A percentile compares a stretch with the other conserved stretches of the same genome.
Evolutionary conservation across 805 yeast species (phyloP).

Genomic region (Candida ortonii): DNA sequence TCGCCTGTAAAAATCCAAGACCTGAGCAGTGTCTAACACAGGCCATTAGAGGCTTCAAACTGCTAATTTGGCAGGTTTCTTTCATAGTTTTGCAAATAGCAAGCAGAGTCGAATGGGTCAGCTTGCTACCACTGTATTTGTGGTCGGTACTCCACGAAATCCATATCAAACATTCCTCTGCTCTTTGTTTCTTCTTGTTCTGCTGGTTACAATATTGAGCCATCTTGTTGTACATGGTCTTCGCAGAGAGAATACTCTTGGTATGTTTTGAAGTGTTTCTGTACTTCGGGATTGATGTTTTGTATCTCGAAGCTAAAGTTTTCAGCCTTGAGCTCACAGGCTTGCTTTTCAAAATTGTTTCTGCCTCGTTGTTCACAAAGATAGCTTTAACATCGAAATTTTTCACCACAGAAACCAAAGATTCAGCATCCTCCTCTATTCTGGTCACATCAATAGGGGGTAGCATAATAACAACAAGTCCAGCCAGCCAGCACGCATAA

Average conservation of each 20-base stretch:
- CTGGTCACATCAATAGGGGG: constrained; percentile 59
- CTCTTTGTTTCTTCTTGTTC: constrained; percentile 29
- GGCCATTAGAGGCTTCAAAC: constrained; percentile 72
- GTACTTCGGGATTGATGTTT: constrained; percentile 44
- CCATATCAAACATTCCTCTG: constrained; percentile 54
- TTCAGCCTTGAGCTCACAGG: constrained; percentile 60
- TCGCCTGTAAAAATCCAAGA: constrained; percentile 85
- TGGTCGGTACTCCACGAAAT: constrained; percentile 71
- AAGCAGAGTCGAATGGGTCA: constrained; percentile 62
- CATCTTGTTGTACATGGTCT: constrained; percentile 42
- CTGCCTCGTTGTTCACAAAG: constrained; percentile 76
- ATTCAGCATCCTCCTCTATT: constrained; percentile 69
- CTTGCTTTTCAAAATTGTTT: constrained; percentile 63
- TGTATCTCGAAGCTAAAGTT: constrained; percentile 27
- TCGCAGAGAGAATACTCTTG: constrained; percentile 32
- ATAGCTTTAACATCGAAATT: constrained; percentile 71
- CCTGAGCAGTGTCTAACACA: constrained; percentile 84
- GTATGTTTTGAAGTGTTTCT: constrained; percentile 66
- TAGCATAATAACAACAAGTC: constrained; percentile 74
- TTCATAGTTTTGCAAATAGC: constrained; percentile 85
- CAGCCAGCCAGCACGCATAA: constrained; percentile 82
- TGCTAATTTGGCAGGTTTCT: constrained; percentile 83
- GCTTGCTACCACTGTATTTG: constrained; percentile 52
- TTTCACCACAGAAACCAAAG: constrained; percentile 59
- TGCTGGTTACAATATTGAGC: constrained; percentile 32